Evolutionary conservation across 768 basidiomycete genomes (phyloP).

Genomic region (Rhodotorula graminis): DNA sequence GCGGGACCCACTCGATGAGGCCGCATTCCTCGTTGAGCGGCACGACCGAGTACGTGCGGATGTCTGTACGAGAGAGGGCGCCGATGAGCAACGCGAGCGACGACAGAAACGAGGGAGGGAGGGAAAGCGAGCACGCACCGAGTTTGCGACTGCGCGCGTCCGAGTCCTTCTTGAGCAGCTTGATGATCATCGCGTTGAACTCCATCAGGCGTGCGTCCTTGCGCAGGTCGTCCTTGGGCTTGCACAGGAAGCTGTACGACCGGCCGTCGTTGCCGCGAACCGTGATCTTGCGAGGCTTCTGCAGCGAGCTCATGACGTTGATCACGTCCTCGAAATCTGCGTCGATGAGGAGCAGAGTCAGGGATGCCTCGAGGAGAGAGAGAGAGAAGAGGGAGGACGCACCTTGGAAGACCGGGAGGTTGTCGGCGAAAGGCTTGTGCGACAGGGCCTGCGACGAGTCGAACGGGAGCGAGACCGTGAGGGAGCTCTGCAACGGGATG

Average conservation of each 20-base stretch:
- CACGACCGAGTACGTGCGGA: constrained; percentile 97
- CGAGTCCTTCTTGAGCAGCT: constrained; percentile 84
- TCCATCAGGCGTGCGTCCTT: constrained; percentile 98
- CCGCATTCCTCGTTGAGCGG: constrained; percentile 96
- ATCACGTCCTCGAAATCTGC: constrained; percentile 76
- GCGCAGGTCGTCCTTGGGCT: constrained; percentile 93
- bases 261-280: constrained; percentile 77
- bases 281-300: constrained; percentile 83
- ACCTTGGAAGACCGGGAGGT: constrained; percentile 74
- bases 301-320: constrained; percentile 83
- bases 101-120: neutral
- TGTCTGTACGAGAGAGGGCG: constrained; percentile 54
- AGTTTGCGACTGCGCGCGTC: constrained; percentile 86
- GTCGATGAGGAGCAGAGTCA: neutral
- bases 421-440: constrained; percentile 74
- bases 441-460: constrained; percentile 54
- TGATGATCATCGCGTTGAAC: constrained; percentile 95
- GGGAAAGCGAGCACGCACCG: constrained; percentile 59
- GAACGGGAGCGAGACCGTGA: constrained; percentile 82
- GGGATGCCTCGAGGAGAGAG: neutral
- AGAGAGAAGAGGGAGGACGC: constrained; percentile 26
- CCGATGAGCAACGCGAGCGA: neutral
- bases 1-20: constrained; percentile 96
- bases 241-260: constrained; percentile 84
- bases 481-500: constrained; percentile 85